Base-by-base conservation (phyloP, 257 asterid genomes). In the Paulownia fortunei region DNA sequence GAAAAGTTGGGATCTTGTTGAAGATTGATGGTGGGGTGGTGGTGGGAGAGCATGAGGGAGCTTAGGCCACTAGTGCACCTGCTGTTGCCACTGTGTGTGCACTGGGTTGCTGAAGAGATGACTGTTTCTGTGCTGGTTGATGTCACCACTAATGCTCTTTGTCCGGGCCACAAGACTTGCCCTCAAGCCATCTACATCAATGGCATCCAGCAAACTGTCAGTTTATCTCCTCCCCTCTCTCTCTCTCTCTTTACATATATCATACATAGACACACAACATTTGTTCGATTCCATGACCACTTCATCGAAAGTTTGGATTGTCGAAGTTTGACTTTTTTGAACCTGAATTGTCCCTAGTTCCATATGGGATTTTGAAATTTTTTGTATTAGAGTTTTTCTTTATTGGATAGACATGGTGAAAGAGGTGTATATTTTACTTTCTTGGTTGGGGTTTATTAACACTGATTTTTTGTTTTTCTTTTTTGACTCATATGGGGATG, bases 71-170 rank as follows among this genome's bases (percentile, higher is more conserved):
- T 94, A 79, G 76, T 91, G 77, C 89, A 94, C 80, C 78, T 94
- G 27, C 59, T 94, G 81, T 61, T 92, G 41, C 93, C 98, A 46
- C 78, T 94, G 24, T 91, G 93, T 78, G 80, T 88, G 74, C 98
- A 94, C 56, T 94, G 98, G 97, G 74, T 92, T 37, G 98, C 98
- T 62, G 96, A 91, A 80, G 98, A 91, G 83, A 92, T 92, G 98
- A 89, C 98, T 47, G 89, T 81, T 64, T 88, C 98, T 12, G 96
- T 92, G 62, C 86, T 94, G 51, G 98, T 94, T 52, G 98, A 94
- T 84, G 89, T 94, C 81, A 91, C 98, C 30, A 92, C 98, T 9
- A 81, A 59, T 78, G 94, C 97, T 80, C 98, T 94, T 52, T 94
- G 98, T 72, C 91, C 96, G 3, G 94, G 88, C 12, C 71, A 74